Evolutionary conservation across 2,329 filamentous ascomycete species (phyloP), one percentile per base, ranked within the genome.

Genomic region (Sarocladium oryzae): DNA sequence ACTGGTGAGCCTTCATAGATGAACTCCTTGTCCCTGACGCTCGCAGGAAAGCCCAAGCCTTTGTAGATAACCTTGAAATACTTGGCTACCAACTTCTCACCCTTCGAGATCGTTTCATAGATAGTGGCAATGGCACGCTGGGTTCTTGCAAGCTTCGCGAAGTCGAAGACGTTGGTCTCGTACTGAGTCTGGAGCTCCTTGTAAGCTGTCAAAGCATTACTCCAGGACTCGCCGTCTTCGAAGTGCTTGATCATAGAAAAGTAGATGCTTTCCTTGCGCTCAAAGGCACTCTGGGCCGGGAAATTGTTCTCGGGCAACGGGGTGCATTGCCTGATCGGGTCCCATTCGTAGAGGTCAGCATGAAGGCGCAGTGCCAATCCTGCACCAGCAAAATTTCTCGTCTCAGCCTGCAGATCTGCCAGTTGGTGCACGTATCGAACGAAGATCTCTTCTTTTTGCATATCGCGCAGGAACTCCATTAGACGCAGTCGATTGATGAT

Each of bases 361-460:
- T 97, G 93, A 51, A 97, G 80, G 36, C 89, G 85, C 33, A 97
- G 76, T 3, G 91, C 90, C 55, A 97, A 77, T 11, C 90, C 93
- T 13, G 92, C 92, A 68, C 96, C 91, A 0, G 89, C 88, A 56
- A 85, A 82, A 60, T 96, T 93, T 53, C 86, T 78, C 3, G 86
- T 79, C 36, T 85, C 80, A 8, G 80, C 78, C 65, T 97, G 92
- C 11, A 93, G 74, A 35, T 82, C 74, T 2, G 90, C 88, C 18
- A 97, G 77, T 66, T 96, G 90, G 63, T 97, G 92, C 13, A 97
- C 91, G 61, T 97, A 96, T 57, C 90, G 86, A 56, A 96, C 87
- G 66, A 96, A 97, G 52, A 96, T 96, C 61, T 96, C 91, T 65
- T 96, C 90, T 63, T 95, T 95, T 58, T 95, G 88, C 86, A 96